phyloP scores from a whole-genome alignment of 495 filamentous ascomycete species.

The Amorphotheca resinae region DNA sequence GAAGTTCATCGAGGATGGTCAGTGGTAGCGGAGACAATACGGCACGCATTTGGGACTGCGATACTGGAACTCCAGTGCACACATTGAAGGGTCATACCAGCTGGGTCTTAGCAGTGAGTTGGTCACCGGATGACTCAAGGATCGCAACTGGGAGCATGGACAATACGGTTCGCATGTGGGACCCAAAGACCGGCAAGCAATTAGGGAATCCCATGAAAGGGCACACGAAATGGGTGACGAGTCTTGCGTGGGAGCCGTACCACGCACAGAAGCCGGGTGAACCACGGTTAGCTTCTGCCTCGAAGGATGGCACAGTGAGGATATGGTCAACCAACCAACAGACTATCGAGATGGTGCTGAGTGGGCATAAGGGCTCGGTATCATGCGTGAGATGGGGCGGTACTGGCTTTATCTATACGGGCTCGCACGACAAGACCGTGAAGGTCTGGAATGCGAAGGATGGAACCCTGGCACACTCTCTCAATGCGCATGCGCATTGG shows the following conservation, averaged over 20 bases:
- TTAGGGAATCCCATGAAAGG: slow-evolving; percentile 72
- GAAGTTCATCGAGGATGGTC: slow-evolving; percentile 65
- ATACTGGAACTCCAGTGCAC: slow-evolving; percentile 80
- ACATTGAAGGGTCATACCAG: slow-evolving; percentile 88
- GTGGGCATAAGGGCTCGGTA: slow-evolving; percentile 78
- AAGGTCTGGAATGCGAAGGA: slow-evolving; percentile 79
- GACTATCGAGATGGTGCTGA: slow-evolving; percentile 66
- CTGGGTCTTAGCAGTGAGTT: slow-evolving; percentile 83
- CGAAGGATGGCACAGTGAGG: slow-evolving; percentile 80
- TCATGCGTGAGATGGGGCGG: slow-evolving; percentile 95
- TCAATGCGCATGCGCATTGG: slow-evolving; percentile 82
- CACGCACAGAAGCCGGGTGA: slow-evolving; percentile 63
- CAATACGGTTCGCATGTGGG: slow-evolving; percentile 82
- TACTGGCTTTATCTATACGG: slow-evolving; percentile 70
- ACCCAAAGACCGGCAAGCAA: slow-evolving; percentile 67
- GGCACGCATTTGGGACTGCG: slow-evolving; percentile 89
- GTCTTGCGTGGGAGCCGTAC: slow-evolving; percentile 87
- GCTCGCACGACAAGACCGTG: slow-evolving; percentile 86
- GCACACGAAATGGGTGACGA: slow-evolving; percentile 83
- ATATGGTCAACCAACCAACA: slow-evolving; percentile 77
- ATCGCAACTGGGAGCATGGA: slow-evolving; percentile 94
- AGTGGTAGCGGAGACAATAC: slow-evolving; percentile 88
- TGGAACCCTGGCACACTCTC: slow-evolving; percentile 65
- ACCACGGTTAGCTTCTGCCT: slow-evolving; percentile 75
- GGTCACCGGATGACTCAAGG: slow-evolving; percentile 68